Evolutionary conservation across 2,329 filamentous ascomycete genomes (phyloP), one percentile per base, ranked within the genome.

Genomic region (Hypoxylon sp.): DNA sequence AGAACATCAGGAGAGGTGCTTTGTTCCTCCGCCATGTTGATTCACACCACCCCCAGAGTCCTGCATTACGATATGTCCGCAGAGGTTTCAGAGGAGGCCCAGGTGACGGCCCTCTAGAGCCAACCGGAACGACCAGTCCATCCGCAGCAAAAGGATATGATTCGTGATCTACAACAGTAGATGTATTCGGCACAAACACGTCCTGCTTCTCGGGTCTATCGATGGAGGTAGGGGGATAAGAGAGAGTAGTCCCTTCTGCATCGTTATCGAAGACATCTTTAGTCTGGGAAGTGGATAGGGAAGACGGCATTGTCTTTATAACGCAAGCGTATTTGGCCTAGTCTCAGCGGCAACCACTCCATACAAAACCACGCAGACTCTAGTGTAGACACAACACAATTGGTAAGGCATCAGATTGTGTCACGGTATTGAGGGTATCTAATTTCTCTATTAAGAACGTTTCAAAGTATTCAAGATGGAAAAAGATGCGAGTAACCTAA

Each of bases 1-100:
- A 66, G 16, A 94, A 82, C 45, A 97, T 92, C 46, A 94, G 82
- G 21, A 91, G 81, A 19, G 94, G 85, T 1, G 92, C 91, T 70
- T 90, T 90, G 73, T 96, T 94, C 57, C 73, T 81, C 75, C 2
- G 75, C 81, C 71, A 82, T 74, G 25, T 74, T 25, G 65, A 68
- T 34, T 50, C 19, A 5, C 56, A 71, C 57, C 65, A 69, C 16
- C 54, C 52, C 37, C 56, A 46, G 30, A 67, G 27, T 32, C 57
- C 51, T 19, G 48, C 55, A 48, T 45, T 19, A 2, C 14, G 16
- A 14, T 39, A 5, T 9, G 30, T 39, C 8, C 19, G 21, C 11
- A 19, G 5, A 55, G 41, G 59, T 48, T 61, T 60, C 23, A 56
- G n/a, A 30, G 58, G 32, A 32, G 62, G 52, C 5, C 67, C 34